phyloP scores from a whole-genome alignment of 2,329 filamentous ascomycete genomes.

The Sphaerostilbella broomeana region DNA sequence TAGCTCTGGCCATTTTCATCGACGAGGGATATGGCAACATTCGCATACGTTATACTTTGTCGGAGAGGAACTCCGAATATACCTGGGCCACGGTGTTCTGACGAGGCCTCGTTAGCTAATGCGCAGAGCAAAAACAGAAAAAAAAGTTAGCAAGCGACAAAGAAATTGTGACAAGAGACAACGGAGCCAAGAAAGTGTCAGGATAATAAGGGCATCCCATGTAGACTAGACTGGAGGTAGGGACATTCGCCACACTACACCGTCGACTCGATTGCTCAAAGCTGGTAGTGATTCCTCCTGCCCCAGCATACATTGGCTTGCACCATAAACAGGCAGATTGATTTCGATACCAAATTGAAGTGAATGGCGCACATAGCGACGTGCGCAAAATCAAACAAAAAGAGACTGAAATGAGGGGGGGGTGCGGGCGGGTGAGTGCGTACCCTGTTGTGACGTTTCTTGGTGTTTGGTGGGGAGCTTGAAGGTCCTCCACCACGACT shows the following conservation, averaged over 20 bases:
- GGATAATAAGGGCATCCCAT: no score
- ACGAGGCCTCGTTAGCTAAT: conserved; percentile 17
- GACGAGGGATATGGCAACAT: conserved; percentile 93
- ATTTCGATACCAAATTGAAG: conserved; percentile 8
- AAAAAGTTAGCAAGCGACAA: no score
- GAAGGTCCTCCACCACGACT: conserved; percentile 97
- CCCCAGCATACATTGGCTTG: no score
- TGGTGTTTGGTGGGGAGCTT: conserved; percentile 59
- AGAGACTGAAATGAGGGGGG: conserved; percentile 2
- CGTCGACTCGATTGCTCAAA: no score
- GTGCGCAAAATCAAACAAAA: conserved; percentile 7
- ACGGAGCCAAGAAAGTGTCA: no score
- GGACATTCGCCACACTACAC: no score
- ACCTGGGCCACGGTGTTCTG: conserved; percentile 53
- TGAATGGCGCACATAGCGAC: conserved; percentile 9
- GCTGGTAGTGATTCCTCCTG: no score
- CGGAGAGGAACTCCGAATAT: conserved; percentile 94
- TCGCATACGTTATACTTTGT: conserved; percentile 93
- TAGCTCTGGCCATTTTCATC: conserved; percentile 91
- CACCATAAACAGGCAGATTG: conserved; percentile 7
- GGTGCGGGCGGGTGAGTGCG: not conserved
- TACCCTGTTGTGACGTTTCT: conserved; percentile 45
- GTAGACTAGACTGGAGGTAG: no score
- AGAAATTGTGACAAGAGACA: no score
- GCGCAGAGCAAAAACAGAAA: no score